Base-by-base conservation (phyloP, 2,329 filamentous ascomycete genomes). In the Tolypocladium album region DNA sequence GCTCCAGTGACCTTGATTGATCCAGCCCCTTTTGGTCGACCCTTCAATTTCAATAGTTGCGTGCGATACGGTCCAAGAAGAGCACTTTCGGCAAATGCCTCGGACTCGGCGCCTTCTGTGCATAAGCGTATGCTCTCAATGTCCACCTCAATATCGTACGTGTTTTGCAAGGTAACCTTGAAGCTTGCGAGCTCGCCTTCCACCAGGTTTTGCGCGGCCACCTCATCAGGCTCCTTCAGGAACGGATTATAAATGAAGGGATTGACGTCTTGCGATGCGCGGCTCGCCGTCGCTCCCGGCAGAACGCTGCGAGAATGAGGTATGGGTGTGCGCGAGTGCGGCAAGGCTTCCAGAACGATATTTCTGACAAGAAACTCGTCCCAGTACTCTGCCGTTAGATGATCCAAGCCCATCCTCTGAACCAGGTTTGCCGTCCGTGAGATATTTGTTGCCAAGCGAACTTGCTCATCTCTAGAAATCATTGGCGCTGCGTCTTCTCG, bases 201-300 rank as follows among this genome's bases (percentile, higher is more conserved):
- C 24, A 97, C 89, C 38, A 97, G 78, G 1, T 91, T 82, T 61
- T 92, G 86, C 15, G 82, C 77, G 1, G 80, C 78, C 31, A 81
- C 80, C 58, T 87, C 80, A 50, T 84, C 81, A 0, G 80, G 74
- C 58, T 81, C 81, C 72, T 92, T 91, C 24, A 92, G 75, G 68
- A 97, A 97, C 0, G 94, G 91, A 68, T 97, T 97, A 70, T 97
- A 96, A 60, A 99, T 89, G 67, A 99, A 96, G 0, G 94, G 94
- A 62, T 94, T 91, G 6, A 85, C 80, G 61, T 85, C 82, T 64
- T 85, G 82, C 4, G 82, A 85, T 17, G 79, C 77, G 55, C 81
- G 76, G 38, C 75, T 77, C 1, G 77, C 76, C 0, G 76, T 74
- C 4, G 76, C 77, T 11, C 80, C 81, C 0, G 82, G 80, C 17